These are phyloP conservation scores for Pleurostoma richardsiae DNA, from an alignment of 2,329 filamentous ascomycete genomes.

Conservation along the genomic window DNA sequence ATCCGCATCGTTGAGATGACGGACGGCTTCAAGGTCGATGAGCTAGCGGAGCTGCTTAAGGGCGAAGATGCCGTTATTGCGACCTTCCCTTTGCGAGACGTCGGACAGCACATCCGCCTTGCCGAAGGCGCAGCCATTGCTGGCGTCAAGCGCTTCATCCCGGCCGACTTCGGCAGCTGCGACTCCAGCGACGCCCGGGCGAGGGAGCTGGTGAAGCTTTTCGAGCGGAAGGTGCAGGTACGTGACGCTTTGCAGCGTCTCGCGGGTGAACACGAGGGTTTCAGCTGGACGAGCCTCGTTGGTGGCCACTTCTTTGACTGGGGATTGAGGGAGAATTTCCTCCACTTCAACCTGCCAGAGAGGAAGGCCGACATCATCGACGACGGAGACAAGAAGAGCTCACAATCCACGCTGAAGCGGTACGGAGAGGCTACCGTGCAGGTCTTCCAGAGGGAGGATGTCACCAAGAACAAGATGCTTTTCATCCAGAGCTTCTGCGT, in stretches of 20 bases:
- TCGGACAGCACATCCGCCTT: constrained; percentile 25
- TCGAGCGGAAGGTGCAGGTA: constrained; percentile 25
- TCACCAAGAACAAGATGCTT: constrained; percentile 25
- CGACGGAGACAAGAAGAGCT: constrained; percentile 22
- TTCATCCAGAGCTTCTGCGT: constrained; percentile 35
- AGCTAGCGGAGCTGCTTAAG: constrained; percentile 21
- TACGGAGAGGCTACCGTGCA: constrained; percentile 25
- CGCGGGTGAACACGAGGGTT: constrained; percentile 14
- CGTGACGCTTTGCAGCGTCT: constrained; percentile 22
- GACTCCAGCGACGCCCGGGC: constrained; percentile 26
- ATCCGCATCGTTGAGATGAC: constrained; percentile 18
- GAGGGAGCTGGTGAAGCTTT: constrained; percentile 28
- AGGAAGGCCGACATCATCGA: constrained; percentile 26
- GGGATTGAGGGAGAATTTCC: constrained; percentile 27
- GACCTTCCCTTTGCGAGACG: constrained; percentile 22
- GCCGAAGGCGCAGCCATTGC: constrained; percentile 28
- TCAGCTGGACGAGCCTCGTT: constrained; percentile 31
- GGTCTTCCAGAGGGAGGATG: constrained; percentile 19
- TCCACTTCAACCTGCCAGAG: constrained; percentile 25
- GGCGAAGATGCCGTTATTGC: constrained; percentile 31
- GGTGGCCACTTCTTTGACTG: constrained; percentile 36
- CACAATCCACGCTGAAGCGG: constrained; percentile 26
- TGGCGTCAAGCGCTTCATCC: constrained; percentile 29
- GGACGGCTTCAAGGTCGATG: constrained; percentile 20
- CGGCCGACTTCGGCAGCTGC: constrained; percentile 34